phyloP scores from a whole-genome alignment of 129 eudicot genomes.

The Flaveria ramosissima region DNA sequence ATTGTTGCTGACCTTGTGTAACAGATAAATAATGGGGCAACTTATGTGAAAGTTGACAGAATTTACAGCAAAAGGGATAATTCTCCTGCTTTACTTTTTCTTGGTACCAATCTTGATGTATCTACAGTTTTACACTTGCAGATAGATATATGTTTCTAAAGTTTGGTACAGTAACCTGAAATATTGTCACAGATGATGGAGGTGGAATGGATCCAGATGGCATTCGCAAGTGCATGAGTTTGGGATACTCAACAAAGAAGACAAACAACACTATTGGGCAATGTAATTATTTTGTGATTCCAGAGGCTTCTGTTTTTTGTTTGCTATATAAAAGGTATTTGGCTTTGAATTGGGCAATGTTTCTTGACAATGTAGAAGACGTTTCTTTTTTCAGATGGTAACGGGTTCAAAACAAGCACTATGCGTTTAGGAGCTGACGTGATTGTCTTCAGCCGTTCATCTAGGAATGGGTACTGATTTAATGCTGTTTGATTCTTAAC shows the following conservation, averaged over 20 bases:
- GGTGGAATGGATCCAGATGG: slow-evolving; percentile 96
- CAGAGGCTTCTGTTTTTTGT: background rate
- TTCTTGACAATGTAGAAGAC: background rate
- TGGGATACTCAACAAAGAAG: slow-evolving; percentile 95
- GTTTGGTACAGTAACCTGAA: background rate
- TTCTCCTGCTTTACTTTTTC: slow-evolving; percentile 87
- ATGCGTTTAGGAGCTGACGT: slow-evolving; percentile 97
- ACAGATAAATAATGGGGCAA: slow-evolving; percentile 84
- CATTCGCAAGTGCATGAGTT: slow-evolving; percentile 92
- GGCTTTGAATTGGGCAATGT: background rate
- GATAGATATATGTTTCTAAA: background rate
- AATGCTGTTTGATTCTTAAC: slow-evolving; percentile 16
- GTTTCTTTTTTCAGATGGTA: slow-evolving; percentile 60
- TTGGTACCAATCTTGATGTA: slow-evolving; percentile 44
- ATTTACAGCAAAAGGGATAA: slow-evolving; percentile 72
- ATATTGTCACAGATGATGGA: slow-evolving; percentile 68
- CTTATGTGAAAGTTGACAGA: slow-evolving; percentile 84
- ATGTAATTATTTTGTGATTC: slow-evolving; percentile 46
- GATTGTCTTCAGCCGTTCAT: slow-evolving; percentile 81
- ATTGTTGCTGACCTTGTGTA: slow-evolving; percentile 22
- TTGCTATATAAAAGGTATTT: slow-evolving; percentile 19
- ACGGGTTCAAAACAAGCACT: slow-evolving; percentile 96
- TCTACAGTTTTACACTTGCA: slow-evolving; percentile 3
- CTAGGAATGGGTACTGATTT: slow-evolving; percentile 49
- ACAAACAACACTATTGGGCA: slow-evolving; percentile 87